phyloP scores from a whole-genome alignment of 2,329 filamentous ascomycete genomes.

The Blastomyces emzantsi region DNA sequence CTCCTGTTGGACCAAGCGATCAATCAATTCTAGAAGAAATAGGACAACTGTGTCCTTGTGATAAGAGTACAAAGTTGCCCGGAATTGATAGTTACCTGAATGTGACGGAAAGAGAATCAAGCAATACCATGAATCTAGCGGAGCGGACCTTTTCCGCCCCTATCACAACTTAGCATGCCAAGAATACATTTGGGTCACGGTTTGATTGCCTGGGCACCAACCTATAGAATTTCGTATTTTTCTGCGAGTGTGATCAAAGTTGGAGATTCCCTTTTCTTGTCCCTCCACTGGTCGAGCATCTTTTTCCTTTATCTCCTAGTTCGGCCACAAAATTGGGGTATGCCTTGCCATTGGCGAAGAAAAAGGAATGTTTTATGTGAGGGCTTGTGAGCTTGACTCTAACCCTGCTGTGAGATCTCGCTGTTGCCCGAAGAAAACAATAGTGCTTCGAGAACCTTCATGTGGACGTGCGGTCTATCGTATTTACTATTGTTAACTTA shows the following conservation, averaged over 20 bases:
- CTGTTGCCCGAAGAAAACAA: not conserved
- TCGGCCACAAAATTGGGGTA: not conserved
- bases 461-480: not conserved
- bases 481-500: not conserved
- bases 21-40: not conserved
- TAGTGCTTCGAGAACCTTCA: not conserved
- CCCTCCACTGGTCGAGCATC: not conserved
- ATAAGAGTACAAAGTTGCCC: not conserved
- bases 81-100: not conserved
- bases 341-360: not conserved
- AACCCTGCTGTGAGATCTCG: not conserved
- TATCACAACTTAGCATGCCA: not conserved
- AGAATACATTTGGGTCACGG: not conserved
- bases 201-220: not conserved
- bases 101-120: not conserved
- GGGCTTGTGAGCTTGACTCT: not conserved
- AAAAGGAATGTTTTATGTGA: not conserved
- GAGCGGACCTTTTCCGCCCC: not conserved
- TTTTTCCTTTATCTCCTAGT: not conserved
- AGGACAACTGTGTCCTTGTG: not conserved
- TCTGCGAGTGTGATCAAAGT: not conserved
- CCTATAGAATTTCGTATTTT: not conserved
- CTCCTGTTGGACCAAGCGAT: not conserved
- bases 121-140: not conserved
- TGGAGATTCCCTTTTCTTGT: not conserved